Percentiles rank a stretch among this genome's conserved stretches.
Conservation (phyloP, 495 filamentous ascomycete species). For the Penicillium ucsense region DNA sequence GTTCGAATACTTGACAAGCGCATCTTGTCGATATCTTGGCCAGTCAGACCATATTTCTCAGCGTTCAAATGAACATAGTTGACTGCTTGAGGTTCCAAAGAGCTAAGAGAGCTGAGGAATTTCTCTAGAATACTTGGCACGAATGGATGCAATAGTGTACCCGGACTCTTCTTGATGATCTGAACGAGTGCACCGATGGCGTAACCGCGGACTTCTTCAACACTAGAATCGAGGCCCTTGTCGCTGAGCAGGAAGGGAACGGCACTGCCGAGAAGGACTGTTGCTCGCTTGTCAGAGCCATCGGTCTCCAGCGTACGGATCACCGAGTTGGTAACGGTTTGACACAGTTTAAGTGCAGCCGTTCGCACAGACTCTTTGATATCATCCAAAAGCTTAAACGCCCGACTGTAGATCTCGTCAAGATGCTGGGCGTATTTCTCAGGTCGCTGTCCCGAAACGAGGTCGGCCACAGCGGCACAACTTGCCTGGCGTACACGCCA, state of each 20-base stretch:
- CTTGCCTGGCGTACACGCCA: constrained; percentile 89
- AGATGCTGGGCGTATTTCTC: constrained; percentile 76
- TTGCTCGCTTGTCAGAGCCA: constrained; percentile 57
- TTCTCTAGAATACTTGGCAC: constrained; percentile 73
- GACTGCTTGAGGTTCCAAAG: constrained; percentile 73
- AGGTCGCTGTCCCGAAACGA: constrained; percentile 66
- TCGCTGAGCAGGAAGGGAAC: constrained; percentile 87
- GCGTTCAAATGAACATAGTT: constrained; percentile 91
- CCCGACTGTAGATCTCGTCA: constrained; percentile 68
- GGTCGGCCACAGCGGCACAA: constrained; percentile 80
- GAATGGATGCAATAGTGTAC: constrained; percentile 63
- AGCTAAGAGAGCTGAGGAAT: constrained; percentile 69
- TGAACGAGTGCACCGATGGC: constrained; percentile 69
- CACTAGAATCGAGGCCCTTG: constrained; percentile 77
- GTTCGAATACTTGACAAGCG: constrained; percentile 67
- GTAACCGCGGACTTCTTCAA: constrained; percentile 71
- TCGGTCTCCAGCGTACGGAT: constrained; percentile 79
- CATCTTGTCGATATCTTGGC: constrained; percentile 77
- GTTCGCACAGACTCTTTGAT: constrained; percentile 83
- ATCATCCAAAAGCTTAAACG: constrained; percentile 79
- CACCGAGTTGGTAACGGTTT: constrained; percentile 69
- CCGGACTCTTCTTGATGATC: constrained; percentile 74
- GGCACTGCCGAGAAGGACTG: constrained; percentile 68
- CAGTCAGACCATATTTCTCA: constrained; percentile 70
- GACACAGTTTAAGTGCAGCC: constrained; percentile 72